phyloP scores from a whole-genome alignment of 352 stramenopile genomes.

The Paralagenidium karlingii region DNA sequence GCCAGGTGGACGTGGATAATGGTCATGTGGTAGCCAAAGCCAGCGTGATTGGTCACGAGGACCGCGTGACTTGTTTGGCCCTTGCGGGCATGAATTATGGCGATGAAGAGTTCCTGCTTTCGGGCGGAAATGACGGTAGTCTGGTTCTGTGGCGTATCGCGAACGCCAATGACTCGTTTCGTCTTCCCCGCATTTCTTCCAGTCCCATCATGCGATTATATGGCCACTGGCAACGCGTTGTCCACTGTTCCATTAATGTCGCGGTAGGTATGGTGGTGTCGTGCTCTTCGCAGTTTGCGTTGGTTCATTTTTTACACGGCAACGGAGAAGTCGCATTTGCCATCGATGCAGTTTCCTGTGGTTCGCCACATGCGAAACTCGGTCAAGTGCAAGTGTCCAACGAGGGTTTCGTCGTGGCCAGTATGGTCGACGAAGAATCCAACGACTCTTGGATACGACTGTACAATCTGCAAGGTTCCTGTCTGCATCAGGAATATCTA shows the following conservation, averaged over 20 bases:
- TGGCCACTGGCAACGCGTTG: constrained; percentile 29
- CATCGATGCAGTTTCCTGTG: no score
- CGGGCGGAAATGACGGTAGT: constrained; percentile 49
- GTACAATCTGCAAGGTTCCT: constrained; percentile 51
- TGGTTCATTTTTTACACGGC: constrained; percentile 66
- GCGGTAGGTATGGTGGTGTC: constrained; percentile 53
- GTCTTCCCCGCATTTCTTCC: constrained; percentile 50
- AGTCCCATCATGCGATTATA: constrained; percentile 48
- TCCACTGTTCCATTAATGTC: constrained; percentile 53
- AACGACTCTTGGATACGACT: constrained; percentile 4
- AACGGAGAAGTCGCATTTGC: constrained; percentile 60
- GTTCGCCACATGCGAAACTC: no score
- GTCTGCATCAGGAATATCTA: constrained; percentile 32
- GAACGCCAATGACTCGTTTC: constrained; percentile 59
- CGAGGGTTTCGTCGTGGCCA: constrained; percentile 51
- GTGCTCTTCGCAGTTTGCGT: constrained; percentile 27
- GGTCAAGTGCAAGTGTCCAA: constrained; percentile 28
- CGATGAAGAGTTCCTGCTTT: constrained; percentile 64
- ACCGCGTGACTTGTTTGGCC: constrained; percentile 54
- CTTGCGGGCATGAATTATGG: constrained; percentile 48
- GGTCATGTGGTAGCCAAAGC: constrained; percentile 71
- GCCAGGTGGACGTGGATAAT: constrained; percentile 68
- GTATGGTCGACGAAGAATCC: constrained; percentile 13
- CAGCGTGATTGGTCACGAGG: constrained; percentile 62
- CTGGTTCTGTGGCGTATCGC: constrained; percentile 64